Percentiles rank a stretch among this genome's conserved stretches.
Conservation (phyloP, 2,329 filamentous ascomycete species). For the Fusarium keratoplasticum region DNA sequence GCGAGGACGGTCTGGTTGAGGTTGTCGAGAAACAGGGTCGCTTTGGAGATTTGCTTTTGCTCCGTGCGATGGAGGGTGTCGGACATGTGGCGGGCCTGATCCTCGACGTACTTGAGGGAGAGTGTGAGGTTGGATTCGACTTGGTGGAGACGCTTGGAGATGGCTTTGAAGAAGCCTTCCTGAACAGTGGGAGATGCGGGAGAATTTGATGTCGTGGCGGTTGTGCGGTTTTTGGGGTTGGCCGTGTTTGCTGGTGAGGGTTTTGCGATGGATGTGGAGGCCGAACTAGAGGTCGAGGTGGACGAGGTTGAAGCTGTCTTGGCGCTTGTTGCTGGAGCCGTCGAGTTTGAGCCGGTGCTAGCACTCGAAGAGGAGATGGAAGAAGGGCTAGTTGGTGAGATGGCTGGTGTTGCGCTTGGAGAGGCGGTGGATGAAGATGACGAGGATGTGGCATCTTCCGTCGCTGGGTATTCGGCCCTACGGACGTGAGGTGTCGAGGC, state of each 20-base stretch:
- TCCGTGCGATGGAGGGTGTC: constrained; percentile 90
- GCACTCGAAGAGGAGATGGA: constrained; percentile 25
- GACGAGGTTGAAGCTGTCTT: constrained; percentile 23
- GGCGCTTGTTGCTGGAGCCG: constrained; percentile 15
- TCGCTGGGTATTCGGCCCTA: constrained; percentile 15
- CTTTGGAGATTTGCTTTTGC: constrained; percentile 86
- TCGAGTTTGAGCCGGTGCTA: constrained; percentile 18
- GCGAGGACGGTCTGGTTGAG: constrained; percentile 89
- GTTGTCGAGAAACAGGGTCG: constrained; percentile 81
- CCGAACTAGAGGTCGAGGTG: constrained; percentile 8
- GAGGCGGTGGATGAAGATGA: constrained; percentile 18
- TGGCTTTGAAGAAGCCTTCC: constrained; percentile 97
- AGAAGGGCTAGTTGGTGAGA: constrained; percentile 33
- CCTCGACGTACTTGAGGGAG: constrained; percentile 95
- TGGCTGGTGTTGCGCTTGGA: constrained; percentile 25
- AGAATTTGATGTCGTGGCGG: constrained; percentile 42
- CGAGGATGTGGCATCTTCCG: constrained; percentile 25
- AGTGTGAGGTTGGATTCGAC: constrained; percentile 93
- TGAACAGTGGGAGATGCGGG: constrained; percentile 81
- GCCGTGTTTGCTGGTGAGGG: constrained; percentile 25
- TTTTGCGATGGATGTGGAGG: constrained; percentile 21
- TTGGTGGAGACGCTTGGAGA: constrained; percentile 90
- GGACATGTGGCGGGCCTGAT: constrained; percentile 90
- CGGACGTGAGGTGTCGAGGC: constrained; percentile 16
- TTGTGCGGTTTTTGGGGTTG: constrained; percentile 45